Evolutionary conservation across 306 rosid genomes (phyloP), one percentile per base, ranked within the genome.

Genomic region (Quercus suber): DNA sequence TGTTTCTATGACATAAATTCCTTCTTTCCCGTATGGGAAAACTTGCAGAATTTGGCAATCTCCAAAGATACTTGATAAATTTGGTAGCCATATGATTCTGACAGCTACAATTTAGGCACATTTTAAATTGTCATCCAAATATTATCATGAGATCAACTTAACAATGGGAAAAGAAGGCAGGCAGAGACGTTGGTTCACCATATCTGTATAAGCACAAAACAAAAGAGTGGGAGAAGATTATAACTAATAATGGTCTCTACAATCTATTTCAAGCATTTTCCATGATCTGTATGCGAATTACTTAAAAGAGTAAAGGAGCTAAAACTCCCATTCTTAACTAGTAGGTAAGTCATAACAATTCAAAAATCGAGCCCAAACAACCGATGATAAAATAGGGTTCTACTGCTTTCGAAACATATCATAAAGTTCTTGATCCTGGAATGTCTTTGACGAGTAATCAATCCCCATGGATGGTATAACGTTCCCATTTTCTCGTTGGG

Each of bases 381-480:
- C 71, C 0, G 15, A 6, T 19, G 49, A 33, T 0, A 4, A 18
- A 67, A 18, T 15, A 3, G 19, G 51, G 15, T 67, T 67, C 71
- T 23, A 67, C 71, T 67, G 11, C 19, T 33, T 7, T 18, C 4
- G 4, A 67, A 67, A 5, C 37, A 13, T 3, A 9, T 14, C 70
- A 14, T 10, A 15, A 64, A 14, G 18, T 59, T 15, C 69, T 63
- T 7, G 11, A 30, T 7, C 71, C 8, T 0, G 3, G 1, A 1
- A 6, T 25, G 37, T 13, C 69, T 61, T 33, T 19, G 3, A 65
- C 14, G 0, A 67, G 0, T 6, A 79, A 73, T 90, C 82, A 90
- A 68, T 90, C 95, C 35, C 95, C 92, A n/a, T 90, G 92, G 80
- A 84, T 88, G 70, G 89, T 90, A 73, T 90, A 90, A 5, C 91